These are phyloP conservation scores for Calonectria pseudoturangicola DNA, from an alignment of 2,329 filamentous ascomycete species.

Conservation along the genomic window DNA sequence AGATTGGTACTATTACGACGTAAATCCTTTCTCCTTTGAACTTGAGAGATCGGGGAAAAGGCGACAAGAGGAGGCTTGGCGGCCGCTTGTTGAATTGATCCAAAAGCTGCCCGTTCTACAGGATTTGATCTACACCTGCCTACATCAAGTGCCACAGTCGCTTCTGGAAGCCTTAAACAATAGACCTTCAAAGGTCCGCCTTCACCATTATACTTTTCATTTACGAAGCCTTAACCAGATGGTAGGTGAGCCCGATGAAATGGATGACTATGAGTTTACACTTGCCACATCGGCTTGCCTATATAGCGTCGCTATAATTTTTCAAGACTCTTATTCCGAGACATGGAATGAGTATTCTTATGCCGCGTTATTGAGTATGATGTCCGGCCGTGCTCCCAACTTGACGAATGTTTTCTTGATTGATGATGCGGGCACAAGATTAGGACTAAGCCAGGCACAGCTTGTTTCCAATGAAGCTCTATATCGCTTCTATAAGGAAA, in stretches of 20 bases:
- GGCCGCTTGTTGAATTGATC: not conserved
- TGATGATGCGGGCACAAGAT: not conserved
- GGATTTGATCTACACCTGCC: not conserved
- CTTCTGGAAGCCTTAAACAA: not conserved
- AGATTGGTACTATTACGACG: too few relatives aligned
- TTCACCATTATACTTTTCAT: not conserved
- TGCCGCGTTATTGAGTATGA: not conserved
- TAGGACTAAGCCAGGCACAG: not conserved
- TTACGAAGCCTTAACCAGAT: not conserved
- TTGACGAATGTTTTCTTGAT: not conserved
- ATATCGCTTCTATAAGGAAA: too few relatives aligned
- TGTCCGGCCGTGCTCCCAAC: not conserved
- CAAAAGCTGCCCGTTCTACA: not conserved
- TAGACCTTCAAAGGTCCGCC: not conserved
- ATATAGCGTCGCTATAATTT: not conserved
- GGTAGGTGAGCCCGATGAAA: not conserved
- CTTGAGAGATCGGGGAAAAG: not conserved
- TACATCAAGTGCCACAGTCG: not conserved
- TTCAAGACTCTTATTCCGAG: too few relatives aligned
- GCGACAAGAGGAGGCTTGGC: not conserved
- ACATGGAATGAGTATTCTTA: not conserved
- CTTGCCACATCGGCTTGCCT: not conserved
- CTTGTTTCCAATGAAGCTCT: not conserved
- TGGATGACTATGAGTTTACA: not conserved
- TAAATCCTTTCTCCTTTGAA: too few relatives aligned